Base-by-base conservation (phyloP, 1,139 yeast genomes). In the Yamadazyma jaroonii region DNA sequence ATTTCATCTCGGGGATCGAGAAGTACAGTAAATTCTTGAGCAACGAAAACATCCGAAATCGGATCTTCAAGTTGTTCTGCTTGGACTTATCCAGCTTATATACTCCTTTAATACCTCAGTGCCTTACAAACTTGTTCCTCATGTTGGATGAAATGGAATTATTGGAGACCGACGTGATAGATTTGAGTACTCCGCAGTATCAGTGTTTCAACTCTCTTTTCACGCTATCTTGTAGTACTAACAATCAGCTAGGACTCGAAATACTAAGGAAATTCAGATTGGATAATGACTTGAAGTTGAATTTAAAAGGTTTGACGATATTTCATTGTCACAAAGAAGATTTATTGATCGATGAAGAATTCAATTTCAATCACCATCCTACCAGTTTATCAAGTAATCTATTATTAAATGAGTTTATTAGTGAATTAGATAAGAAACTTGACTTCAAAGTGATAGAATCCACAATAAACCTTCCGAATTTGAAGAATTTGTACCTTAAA, bases 141-240 rank as follows among this genome's bases (percentile, higher is more conserved):
- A 57, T 63, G 64, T 45, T 65, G 32, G 58, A 61, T 39, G 72
- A 65, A 37, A 22, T 35, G 9, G 68, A 63, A 34, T 37, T 60
- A 34, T 44, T 46, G 48, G 37, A 44, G 7, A 29, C 31, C 8
- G 40, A 36, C 10, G 33, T 23, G 2, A 49, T 66, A 24, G 69
- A 66, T 40, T 43, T 62, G 29, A 35, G 52, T 3, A 29, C 20
- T 2, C 39, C 45, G 2, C 64, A 62, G 1, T 59, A 33, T 39
- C 45, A 53, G 20, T 42, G 49, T 3, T 50, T 66, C 34, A 52
- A 57, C 36, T 53, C 59, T 1, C 48, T 67, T 23, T 47, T 46
- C 34, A 59, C 66, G 0, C 49, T 67, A 21, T 62, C 69, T 2
- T 64, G 67, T 40, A 55, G 61, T 34, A 64, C 72, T 12, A 54